Percentiles rank a stretch among this genome's conserved stretches.
These are phyloP conservation scores for Rhododendron molle DNA, from an alignment of 148 eudicot species.

Conservation along the genomic window DNA sequence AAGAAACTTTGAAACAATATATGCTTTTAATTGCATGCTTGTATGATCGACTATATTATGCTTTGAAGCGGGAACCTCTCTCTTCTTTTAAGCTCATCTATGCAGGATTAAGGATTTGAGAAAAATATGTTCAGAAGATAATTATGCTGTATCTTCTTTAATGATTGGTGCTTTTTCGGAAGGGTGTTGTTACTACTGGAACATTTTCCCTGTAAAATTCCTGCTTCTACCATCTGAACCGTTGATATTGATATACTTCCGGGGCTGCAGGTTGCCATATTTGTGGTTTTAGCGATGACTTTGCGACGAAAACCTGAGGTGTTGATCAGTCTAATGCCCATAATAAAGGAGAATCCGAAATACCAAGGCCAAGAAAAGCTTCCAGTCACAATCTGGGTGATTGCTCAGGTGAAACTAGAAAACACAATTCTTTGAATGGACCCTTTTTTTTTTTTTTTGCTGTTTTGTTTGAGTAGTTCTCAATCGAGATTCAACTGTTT, in stretches of 20 bases:
- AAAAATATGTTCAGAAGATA: not conserved
- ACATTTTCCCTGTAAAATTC: not conserved
- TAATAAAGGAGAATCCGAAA: slow-evolving; percentile 35
- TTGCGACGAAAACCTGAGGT: slow-evolving; percentile 59
- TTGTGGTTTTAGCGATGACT: slow-evolving; percentile 49
- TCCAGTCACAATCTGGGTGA: slow-evolving; percentile 46
- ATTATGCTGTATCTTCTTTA: not conserved
- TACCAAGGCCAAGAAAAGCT: slow-evolving; percentile 60
- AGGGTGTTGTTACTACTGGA: not conserved
- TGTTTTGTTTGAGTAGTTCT: not conserved
- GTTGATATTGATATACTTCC: not conserved
- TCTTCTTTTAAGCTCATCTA: not conserved
- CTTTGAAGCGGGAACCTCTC: not conserved
- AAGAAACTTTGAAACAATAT: not conserved
- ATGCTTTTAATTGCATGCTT: not conserved
- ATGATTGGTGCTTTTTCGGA: not conserved
- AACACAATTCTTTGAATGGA: not conserved
- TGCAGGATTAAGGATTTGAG: not conserved
- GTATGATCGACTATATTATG: not conserved
- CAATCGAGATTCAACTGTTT: not conserved
- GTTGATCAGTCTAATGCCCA: slow-evolving; percentile 34
- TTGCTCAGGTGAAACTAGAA: slow-evolving; percentile 41
- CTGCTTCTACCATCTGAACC: not conserved
- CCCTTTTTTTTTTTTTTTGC: not conserved
- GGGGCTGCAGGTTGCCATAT: slow-evolving; percentile 51